phyloP scores from a whole-genome alignment of 176 grass and related monocot species.

The Oryza meridionalis region DNA sequence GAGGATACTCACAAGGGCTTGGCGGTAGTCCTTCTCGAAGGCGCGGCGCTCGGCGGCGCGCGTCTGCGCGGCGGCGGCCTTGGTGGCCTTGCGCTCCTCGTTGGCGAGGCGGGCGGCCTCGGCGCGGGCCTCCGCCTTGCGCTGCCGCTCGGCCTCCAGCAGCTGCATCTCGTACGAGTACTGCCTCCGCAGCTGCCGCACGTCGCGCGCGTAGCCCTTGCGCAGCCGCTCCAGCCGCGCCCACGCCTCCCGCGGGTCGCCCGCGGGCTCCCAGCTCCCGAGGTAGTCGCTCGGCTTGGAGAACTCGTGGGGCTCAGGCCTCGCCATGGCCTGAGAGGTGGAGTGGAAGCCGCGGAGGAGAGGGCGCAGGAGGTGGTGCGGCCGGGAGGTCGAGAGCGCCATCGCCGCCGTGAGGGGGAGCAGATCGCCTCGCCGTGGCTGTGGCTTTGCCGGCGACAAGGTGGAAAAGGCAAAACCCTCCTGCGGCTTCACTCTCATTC shows the following conservation, averaged over 20 bases:
- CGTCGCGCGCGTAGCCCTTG: constrained; percentile 60
- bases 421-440: constrained; percentile 25
- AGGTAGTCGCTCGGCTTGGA: constrained; percentile 60
- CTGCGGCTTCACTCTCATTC: neutral
- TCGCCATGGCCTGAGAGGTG: constrained; percentile 30
- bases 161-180: constrained; percentile 83
- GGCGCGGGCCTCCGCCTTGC: constrained; percentile 72
- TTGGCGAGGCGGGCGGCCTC: constrained; percentile 70
- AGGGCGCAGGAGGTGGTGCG: constrained; percentile 31
- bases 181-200: constrained; percentile 65
- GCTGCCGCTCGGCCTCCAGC: constrained; percentile 66
- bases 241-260: constrained; percentile 58
- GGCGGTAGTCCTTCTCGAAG: constrained; percentile 77
- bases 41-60: constrained; percentile 66
- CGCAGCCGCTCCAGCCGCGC: constrained; percentile 68
- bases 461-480: neutral
- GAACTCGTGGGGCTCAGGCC: constrained; percentile 56
- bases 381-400: constrained; percentile 43
- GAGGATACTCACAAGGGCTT: constrained; percentile 56
- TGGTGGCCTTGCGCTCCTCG: constrained; percentile 80
- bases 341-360: constrained; percentile 48
- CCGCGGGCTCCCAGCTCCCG: constrained; percentile 72
- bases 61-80: constrained; percentile 72
- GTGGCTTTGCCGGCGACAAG: neutral
- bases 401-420: constrained; percentile 17